Evolutionary conservation across 805 yeast species (phyloP).

Genomic region (Komagataella pastoris): DNA sequence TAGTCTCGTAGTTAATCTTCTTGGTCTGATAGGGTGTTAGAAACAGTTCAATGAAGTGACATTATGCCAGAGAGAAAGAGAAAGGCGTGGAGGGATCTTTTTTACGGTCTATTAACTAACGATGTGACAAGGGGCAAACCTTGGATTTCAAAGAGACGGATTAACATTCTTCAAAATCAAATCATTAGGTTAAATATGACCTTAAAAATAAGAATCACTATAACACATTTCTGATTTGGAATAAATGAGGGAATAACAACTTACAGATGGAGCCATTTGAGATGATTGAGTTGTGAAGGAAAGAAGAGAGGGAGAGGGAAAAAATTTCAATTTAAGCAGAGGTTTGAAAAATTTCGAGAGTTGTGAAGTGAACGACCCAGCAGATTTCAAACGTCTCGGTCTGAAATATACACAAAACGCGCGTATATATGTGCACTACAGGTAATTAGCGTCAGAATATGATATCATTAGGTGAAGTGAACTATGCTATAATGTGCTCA

Average conservation of each 20-base stretch:
- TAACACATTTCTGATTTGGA: constrained; percentile 3
- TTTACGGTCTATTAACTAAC: constrained; percentile 19
- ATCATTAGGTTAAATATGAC: constrained; percentile 8
- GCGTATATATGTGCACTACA: neutral
- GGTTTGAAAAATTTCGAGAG: neutral
- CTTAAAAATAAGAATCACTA: constrained; percentile 5
- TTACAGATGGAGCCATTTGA: constrained; percentile 86
- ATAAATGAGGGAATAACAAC: constrained; percentile 18
- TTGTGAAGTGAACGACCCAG: neutral
- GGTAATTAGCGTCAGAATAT: neutral
- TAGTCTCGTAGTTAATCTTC: constrained; percentile 62
- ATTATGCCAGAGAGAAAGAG: constrained; percentile 57
- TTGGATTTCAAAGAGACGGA: constrained; percentile 15
- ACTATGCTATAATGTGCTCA: neutral
- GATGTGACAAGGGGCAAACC: constrained; percentile 29
- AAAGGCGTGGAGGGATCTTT: constrained; percentile 3
- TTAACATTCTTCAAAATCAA: constrained; percentile 8
- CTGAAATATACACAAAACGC: neutral
- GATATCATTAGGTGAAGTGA: neutral
- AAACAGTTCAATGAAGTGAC: constrained; percentile 23
- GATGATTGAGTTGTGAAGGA: neutral
- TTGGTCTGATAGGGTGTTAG: constrained; percentile 37
- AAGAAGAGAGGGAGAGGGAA: neutral
- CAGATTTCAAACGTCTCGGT: neutral
- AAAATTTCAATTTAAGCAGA: neutral